Evolutionary conservation across 345 rosid species (phyloP), one percentile per base, ranked within the genome.

Genomic region (Arabis alpina): DNA sequence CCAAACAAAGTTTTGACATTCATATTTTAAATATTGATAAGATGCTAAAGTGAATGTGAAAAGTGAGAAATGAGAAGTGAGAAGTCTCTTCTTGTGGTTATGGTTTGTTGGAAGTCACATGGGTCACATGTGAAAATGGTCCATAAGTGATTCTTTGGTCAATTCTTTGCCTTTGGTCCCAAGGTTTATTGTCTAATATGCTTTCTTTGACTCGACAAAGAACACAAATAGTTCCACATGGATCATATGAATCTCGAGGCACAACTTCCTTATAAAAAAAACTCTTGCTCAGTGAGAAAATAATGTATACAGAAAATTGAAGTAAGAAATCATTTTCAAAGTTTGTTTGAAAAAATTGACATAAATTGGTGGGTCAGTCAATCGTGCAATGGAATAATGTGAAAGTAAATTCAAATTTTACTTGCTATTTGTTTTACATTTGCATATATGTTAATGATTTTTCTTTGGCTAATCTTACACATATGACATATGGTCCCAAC

Each of bases 121-220:
- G 79, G 79, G 73, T 40, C 54, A 48, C 79, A 75, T 62, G 75
- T 75, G 79, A 55, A 32, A 55, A 62, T 69, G 58, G 74, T 68
- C 57, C 70, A 55, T 75, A 54, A 61, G 39, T 75, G 70, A 36
- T 62, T 68, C 50, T 61, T 68, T 74, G 52, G 77, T 74, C 77
- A 66, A 74, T 23, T 51, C 47, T 30, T 6, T 49, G 68, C 49
- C 55, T 52, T 59, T 56, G 79, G 74, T 68, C 74, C 73, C 58
- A 60, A 67, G 13, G 34, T 53, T 34, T 32, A 2, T 44, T 44
- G 45, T 67, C 27, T 53, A 23, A 58, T 59, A 50, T 68, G 48
- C 10, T 61, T 68, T 54, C 70, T 61, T 68, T 68, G 58, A 74
- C 78, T 56, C 40, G 40, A 65, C 1, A 12, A 25, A 39, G 32